Evolutionary conservation across 2,329 filamentous ascomycete genomes (phyloP).

Genomic region (Monilinia vaccinii-corymbosi): DNA sequence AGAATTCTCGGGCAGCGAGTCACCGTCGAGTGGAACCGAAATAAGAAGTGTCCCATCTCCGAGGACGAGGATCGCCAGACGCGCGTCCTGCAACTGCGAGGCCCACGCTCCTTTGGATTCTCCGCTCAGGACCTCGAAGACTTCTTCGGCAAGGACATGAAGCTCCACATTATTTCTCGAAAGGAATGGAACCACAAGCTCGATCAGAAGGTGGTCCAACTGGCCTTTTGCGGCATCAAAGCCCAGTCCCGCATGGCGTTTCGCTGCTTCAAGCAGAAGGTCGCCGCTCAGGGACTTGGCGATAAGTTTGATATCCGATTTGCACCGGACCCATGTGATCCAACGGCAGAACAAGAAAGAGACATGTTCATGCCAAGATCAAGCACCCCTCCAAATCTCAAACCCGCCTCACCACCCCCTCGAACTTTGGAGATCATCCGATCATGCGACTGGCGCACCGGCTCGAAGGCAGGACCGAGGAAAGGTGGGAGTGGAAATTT

Average conservation of each 20-base stretch:
- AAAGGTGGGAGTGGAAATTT: not conserved
- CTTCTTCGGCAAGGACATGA: constrained; percentile 11
- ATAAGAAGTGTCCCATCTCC: constrained; percentile 4
- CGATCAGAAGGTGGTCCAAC: not conserved
- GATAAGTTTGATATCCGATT: constrained; percentile 7
- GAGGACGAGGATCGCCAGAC: constrained; percentile 7
- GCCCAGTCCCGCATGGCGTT: constrained; percentile 9
- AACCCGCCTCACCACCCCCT: not conserved
- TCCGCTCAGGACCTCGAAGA: not conserved
- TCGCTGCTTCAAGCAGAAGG: constrained; percentile 5
- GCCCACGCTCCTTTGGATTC: not conserved
- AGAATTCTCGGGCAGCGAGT: constrained; percentile 7
- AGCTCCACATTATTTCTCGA: constrained; percentile 7
- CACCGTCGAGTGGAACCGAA: constrained; percentile 11
- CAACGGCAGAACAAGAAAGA: not conserved
- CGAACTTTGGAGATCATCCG: not conserved
- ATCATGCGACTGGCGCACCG: not conserved
- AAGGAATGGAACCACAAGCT: not conserved
- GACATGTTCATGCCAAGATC: constrained; percentile 1
- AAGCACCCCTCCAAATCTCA: not conserved
- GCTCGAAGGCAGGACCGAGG: too few species aligned
- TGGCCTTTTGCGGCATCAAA: constrained; percentile 6
- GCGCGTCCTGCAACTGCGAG: constrained; percentile 12
- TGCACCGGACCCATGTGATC: constrained; percentile 11
- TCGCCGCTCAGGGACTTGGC: not conserved